Evolutionary conservation across 2,329 filamentous ascomycete species (phyloP).

Genomic region (Zasmidium angulare): DNA sequence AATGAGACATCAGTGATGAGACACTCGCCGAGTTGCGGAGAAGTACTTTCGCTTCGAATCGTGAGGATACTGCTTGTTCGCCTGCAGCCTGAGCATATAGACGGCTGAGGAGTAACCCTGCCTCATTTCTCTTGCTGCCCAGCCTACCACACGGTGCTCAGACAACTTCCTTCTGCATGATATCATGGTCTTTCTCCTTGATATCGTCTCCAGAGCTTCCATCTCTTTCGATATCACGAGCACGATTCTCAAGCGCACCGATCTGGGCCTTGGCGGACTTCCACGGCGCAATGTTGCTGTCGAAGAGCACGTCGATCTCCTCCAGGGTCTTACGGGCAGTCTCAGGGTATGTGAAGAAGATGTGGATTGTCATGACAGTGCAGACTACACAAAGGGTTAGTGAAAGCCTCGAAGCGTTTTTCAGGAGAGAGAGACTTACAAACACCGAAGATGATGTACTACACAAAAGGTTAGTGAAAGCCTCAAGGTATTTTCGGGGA

Average conservation of each 20-base stretch:
- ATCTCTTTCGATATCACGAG: constrained; percentile 15
- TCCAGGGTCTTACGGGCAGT: constrained; percentile 40
- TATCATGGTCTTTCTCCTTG: neutral
- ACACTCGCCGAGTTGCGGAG: no score
- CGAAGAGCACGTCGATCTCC: constrained; percentile 39
- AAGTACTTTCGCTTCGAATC: no score
- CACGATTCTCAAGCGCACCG: constrained; percentile 11
- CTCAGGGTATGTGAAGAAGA: constrained; percentile 42
- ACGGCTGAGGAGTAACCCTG: no score
- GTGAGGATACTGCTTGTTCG: no score
- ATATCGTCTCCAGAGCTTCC: neutral
- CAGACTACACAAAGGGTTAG: constrained; percentile 51
- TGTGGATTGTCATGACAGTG: constrained; percentile 53
- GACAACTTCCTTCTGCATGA: no score
- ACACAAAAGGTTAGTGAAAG: neutral
- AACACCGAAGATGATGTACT: constrained; percentile 68
- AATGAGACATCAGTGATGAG: no score
- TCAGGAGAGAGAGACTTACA: neutral
- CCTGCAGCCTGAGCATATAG: no score
- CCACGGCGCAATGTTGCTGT: constrained; percentile 29
- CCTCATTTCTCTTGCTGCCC: no score
- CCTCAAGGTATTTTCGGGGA: neutral
- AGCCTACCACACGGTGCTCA: no score
- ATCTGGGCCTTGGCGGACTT: constrained; percentile 27
- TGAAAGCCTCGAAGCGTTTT: neutral